Percentiles rank a stretch among this genome's conserved stretches.
Evolutionary conservation across 768 basidiomycete species (phyloP).

Genomic region (Rhizopogon salebrosus): DNA sequence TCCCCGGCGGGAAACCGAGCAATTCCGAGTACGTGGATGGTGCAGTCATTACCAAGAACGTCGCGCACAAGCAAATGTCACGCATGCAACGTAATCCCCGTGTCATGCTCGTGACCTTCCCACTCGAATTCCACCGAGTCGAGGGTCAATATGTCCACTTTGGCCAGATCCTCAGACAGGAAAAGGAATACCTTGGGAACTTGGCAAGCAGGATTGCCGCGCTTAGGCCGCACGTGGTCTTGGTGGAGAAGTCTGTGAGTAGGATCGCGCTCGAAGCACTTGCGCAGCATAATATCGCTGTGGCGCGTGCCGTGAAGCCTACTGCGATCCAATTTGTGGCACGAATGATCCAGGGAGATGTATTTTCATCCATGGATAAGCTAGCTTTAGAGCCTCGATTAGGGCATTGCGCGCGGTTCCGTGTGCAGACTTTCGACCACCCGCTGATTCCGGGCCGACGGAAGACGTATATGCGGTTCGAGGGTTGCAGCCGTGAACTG

Average conservation of each 20-base stretch:
- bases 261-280: slow-evolving; percentile 86
- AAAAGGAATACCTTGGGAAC: slow-evolving; percentile 88
- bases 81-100: slow-evolving; percentile 79
- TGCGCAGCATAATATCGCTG: slow-evolving; percentile 79
- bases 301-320: slow-evolving; percentile 84
- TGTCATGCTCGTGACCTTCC: slow-evolving; percentile 95
- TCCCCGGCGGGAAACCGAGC: slow-evolving; percentile 86
- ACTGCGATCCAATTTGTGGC: slow-evolving; percentile 84
- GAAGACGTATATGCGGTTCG: slow-evolving; percentile 98
- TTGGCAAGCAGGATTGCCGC: slow-evolving; percentile 87
- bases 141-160: slow-evolving; percentile 93
- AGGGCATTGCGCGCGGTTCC: slow-evolving; percentile 82
- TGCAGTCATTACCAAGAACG: slow-evolving; percentile 95
- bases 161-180: slow-evolving; percentile 85
- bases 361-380: slow-evolving; percentile 94
- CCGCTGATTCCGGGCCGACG: slow-evolving; percentile 87
- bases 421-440: slow-evolving; percentile 93
- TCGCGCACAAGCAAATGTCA: slow-evolving; percentile 94
- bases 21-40: slow-evolving; percentile 98
- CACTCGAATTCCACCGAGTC: slow-evolving; percentile 87
- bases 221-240: slow-evolving; percentile 84
- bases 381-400: slow-evolving; percentile 84
- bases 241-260: slow-evolving; percentile 90
- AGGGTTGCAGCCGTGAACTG: slow-evolving; percentile 89
- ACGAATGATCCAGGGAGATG: slow-evolving; percentile 92